phyloP scores from a whole-genome alignment of 2,329 filamentous ascomycete genomes.

The Botrytis tulipae region DNA sequence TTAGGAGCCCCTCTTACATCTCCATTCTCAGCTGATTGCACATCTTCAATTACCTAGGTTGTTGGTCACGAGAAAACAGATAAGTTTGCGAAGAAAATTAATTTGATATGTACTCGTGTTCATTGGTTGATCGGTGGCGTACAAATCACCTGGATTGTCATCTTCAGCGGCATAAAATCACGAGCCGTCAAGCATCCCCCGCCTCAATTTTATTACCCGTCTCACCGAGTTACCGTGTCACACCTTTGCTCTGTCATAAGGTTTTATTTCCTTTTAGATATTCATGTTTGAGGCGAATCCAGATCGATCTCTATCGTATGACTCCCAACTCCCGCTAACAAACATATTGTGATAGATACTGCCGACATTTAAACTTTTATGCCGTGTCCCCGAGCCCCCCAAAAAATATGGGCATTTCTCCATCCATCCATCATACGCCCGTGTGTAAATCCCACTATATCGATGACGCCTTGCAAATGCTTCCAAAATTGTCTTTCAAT shows the following conservation, averaged over 20 bases:
- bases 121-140: not conserved
- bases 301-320: not conserved
- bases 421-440: slow-evolving; percentile 7
- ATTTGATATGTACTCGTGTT: not conserved
- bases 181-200: not conserved
- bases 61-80: not conserved
- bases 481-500: slow-evolving; percentile 1
- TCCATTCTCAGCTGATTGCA: not conserved
- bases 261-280: not conserved
- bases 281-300: not conserved
- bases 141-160: not conserved
- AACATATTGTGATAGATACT: not conserved
- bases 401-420: not conserved
- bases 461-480: slow-evolving; percentile 9
- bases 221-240: not conserved
- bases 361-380: not conserved
- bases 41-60: not conserved
- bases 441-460: not conserved
- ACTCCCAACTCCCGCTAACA: not conserved
- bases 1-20: not conserved
- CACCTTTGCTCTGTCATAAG: not conserved
- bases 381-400: not conserved
- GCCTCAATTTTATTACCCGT: not conserved
- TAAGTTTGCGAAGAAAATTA: not conserved
- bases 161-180: slow-evolving; percentile 1